Evolutionary conservation across 2,329 filamentous ascomycete genomes (phyloP).

Genomic region (Plenodomus biglobosus): DNA sequence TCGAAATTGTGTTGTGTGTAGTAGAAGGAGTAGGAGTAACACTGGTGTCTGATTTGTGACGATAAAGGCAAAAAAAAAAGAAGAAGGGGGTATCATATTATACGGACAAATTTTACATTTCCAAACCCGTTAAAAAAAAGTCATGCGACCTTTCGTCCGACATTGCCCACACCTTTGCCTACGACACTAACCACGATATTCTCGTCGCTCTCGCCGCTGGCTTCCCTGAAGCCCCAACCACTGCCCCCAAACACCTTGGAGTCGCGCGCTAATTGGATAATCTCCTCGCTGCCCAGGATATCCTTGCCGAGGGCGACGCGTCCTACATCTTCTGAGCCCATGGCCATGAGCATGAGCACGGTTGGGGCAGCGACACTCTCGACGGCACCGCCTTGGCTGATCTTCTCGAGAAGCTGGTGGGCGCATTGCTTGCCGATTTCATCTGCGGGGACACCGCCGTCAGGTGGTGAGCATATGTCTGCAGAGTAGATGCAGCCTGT

Average conservation of each 20-base stretch:
- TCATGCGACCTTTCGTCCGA: slow-evolving; percentile 82
- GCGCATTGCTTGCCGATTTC: slow-evolving; percentile 88
- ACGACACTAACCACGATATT: slow-evolving; percentile 90
- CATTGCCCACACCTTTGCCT: slow-evolving; percentile 89
- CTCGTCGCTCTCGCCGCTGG: slow-evolving; percentile 49
- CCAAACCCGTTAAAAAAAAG: neutral
- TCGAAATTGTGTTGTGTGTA: too few species aligned
- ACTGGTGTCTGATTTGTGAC: too few species aligned
- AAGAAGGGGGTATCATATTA: slow-evolving; percentile 20
- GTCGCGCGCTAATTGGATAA: slow-evolving; percentile 80
- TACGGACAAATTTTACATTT: slow-evolving; percentile 1
- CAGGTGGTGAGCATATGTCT: slow-evolving; percentile 72
- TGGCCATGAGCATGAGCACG: slow-evolving; percentile 88
- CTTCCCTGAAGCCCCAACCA: slow-evolving; percentile 80
- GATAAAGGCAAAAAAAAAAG: neutral
- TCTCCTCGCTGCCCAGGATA: slow-evolving; percentile 76
- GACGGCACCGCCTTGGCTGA: slow-evolving; percentile 80
- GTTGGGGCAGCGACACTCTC: slow-evolving; percentile 70
- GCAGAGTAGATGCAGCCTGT: slow-evolving; percentile 85
- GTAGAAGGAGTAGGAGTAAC: too few species aligned
- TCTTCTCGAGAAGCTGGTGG: slow-evolving; percentile 81
- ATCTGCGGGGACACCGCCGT: slow-evolving; percentile 82
- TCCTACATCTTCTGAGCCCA: slow-evolving; percentile 96
- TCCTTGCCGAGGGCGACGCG: slow-evolving; percentile 79
- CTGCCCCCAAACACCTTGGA: slow-evolving; percentile 85